A percentile compares a stretch with the other conserved stretches of the same genome.
Conservation (phyloP, 2,329 filamentous ascomycete species). For the Colletotrichum cordylinicola region DNA sequence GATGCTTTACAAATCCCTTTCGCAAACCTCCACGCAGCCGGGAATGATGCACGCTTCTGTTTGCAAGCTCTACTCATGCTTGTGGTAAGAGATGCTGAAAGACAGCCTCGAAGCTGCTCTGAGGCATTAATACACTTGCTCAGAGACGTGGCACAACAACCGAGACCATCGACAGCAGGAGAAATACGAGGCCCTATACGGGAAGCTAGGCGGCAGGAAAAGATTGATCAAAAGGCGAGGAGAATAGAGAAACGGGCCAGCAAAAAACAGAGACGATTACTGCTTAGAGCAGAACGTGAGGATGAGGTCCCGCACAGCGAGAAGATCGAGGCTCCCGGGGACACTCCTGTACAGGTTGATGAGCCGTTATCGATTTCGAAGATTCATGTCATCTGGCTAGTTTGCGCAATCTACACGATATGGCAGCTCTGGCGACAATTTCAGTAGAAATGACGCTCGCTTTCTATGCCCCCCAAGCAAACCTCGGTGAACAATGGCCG, state of each 20-base stretch:
- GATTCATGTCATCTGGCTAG: not conserved
- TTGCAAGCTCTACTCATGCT: slow-evolving; percentile 24
- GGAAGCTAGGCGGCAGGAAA: not conserved
- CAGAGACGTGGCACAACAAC: not conserved
- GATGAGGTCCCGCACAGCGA: not conserved
- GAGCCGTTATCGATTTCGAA: not conserved
- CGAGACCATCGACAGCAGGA: not conserved
- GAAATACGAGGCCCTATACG: not conserved
- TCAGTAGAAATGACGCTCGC: not conserved
- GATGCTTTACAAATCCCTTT: slow-evolving; percentile 23
- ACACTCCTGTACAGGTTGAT: not conserved
- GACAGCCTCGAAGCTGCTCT: not conserved
- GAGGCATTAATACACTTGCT: not conserved
- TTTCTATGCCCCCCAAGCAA: not conserved
- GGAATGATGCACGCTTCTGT: slow-evolving; percentile 33
- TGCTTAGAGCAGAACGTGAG: not conserved
- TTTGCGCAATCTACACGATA: not conserved
- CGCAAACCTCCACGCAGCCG: slow-evolving; percentile 26
- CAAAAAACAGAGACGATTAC: not conserved
- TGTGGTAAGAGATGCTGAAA: slow-evolving; percentile 6
- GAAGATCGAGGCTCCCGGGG: not conserved
- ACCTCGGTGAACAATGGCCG: not conserved
- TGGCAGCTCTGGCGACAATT: not conserved
- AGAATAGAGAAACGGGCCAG: not conserved
- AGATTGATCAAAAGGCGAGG: not conserved